Evolutionary conservation across 169 alveolate species (phyloP), one percentile per base, ranked within the genome.

Genomic region (Eimeria sp.): DNA sequence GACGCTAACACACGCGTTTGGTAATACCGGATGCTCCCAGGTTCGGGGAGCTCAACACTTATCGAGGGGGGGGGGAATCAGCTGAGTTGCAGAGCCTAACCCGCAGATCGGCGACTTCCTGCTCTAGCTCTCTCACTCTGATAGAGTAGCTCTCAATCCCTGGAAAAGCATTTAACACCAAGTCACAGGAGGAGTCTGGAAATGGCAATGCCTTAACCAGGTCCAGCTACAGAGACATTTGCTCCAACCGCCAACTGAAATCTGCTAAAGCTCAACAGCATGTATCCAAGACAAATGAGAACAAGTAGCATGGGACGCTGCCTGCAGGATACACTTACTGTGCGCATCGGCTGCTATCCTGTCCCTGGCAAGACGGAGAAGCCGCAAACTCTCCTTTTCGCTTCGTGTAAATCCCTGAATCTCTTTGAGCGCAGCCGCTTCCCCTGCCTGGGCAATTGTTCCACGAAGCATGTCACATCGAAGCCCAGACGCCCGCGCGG

Each of bases 291-390:
- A 14, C 10, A 43, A 0, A 40, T 27, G 49, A 18, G 5, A 25
- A 47, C 83, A 65, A 25, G 45, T 43, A n/a, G 54, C 83, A 49
- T 0, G 13, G 27, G n/a, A 13, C 0, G 84, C 70, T 10, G 40
- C 27, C 43, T 30, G 58, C 30, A 20, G 70, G 54, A 16, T 34
- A 16, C 5, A 14, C 95, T 72, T 80, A 95, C 98, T 88, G 67
- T 97, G 95, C 27, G 98, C 95, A 93, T 97, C 98, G n/a, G 97
- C 97, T 57, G 96, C 97, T 49, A 97, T 97, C 73, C 98, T 84
- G 75, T 95, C 97, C 80, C 97, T 88, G 25, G 98, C 98, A n/a
- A 89, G 92, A 43, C 97, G 92, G 47, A 97, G 73, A 30, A 97
- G 94, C 93, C 95, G 91, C 92, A 97, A 70, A 43, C 97, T 95